phyloP scores from a whole-genome alignment of 176 grass and related monocot species.

The Carex parvula region DNA sequence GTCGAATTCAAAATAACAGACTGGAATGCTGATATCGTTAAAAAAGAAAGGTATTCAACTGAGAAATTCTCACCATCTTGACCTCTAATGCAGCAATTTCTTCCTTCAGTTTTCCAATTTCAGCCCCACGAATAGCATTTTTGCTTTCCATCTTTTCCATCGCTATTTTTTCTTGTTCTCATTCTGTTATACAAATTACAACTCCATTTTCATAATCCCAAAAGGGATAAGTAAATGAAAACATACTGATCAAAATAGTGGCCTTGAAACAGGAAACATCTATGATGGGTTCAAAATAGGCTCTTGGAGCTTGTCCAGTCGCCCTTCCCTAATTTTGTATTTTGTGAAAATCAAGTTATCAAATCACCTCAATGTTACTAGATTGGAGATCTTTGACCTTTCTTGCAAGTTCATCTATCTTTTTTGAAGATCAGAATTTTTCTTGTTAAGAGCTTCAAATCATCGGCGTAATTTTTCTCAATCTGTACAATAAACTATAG shows the following conservation, averaged over 20 bases:
- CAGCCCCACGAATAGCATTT: constrained; percentile 10
- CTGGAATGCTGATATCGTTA: not conserved
- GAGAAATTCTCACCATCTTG: constrained; percentile 20
- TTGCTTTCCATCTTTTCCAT: constrained; percentile 22
- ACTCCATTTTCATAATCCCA: not conserved
- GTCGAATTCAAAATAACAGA: not conserved
- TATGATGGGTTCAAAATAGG: not conserved
- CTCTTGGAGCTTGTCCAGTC: not conserved
- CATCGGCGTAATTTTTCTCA: constrained; percentile 7
- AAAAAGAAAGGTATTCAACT: not conserved
- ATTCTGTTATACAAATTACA: constrained; percentile 24
- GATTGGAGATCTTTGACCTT: constrained; percentile 26
- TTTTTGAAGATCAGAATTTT: constrained; percentile 32
- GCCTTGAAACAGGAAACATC: not conserved
- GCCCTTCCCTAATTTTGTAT: not conserved
- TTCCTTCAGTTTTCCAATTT: constrained; percentile 27
- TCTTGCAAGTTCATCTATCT: constrained; percentile 29
- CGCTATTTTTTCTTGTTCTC: constrained; percentile 20
- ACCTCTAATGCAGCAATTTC: constrained; percentile 8
- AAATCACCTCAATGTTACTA: constrained; percentile 18
- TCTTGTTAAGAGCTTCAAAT: constrained; percentile 19
- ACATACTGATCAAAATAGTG: not conserved
- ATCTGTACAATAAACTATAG: constrained; percentile 20
- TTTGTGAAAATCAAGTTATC: not conserved
- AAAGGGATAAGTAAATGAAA: not conserved